Evolutionary conservation across 176 grass and related monocot species (phyloP).

Genomic region (Musa itinerans): DNA sequence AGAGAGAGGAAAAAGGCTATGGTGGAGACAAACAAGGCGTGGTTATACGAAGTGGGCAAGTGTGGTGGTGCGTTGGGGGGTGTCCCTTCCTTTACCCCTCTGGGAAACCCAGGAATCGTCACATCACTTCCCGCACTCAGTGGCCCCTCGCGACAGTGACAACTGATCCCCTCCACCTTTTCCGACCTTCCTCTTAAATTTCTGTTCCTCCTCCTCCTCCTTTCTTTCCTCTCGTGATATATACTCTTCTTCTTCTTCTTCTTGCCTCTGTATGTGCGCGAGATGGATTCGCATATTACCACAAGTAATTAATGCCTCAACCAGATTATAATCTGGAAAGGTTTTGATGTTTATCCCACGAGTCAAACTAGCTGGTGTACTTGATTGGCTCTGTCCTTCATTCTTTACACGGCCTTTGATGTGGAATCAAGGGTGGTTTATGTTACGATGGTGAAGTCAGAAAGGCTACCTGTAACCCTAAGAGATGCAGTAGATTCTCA

Average conservation of each 20-base stretch:
- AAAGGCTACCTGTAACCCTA: background rate
- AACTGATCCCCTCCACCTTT: conserved; percentile 3
- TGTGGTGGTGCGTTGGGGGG: background rate
- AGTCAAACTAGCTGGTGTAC: no score
- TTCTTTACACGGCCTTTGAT: no score
- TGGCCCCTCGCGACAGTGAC: conserved; percentile 5
- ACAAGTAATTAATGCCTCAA: no score
- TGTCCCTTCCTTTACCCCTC: background rate
- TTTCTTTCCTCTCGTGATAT: background rate
- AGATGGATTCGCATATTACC: background rate
- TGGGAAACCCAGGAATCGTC: conserved; percentile 21
- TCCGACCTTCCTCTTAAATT: background rate
- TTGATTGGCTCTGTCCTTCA: no score
- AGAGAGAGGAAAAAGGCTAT: background rate
- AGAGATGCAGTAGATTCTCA: background rate
- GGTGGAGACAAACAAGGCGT: background rate
- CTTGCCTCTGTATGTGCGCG: background rate
- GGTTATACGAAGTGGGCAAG: conserved; percentile 13
- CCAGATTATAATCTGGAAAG: no score
- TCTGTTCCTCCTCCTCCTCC: background rate
- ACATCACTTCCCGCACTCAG: conserved; percentile 13
- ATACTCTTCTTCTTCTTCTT: background rate
- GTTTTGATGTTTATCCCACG: no score
- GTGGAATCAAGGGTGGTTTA: background rate
- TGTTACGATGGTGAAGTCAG: background rate